These are phyloP conservation scores for Acacia acuminata DNA, from an alignment of 306 rosid species.

Conservation along the genomic window DNA sequence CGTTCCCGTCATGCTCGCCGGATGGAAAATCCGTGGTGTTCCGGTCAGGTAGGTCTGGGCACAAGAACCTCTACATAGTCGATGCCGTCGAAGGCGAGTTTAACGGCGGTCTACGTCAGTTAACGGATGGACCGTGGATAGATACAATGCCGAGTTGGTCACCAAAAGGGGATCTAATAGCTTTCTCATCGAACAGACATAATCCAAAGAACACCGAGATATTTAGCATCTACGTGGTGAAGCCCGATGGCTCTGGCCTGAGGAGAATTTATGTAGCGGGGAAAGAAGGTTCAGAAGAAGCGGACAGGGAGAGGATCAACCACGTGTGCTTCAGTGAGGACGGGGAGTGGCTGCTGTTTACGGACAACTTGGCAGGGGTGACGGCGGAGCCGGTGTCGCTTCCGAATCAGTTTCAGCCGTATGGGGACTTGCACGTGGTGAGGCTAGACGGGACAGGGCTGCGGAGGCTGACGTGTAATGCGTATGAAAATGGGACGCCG, in stretches of 20 bases:
- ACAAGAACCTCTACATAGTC: slow-evolving; percentile 69
- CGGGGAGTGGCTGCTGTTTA: slow-evolving; percentile 76
- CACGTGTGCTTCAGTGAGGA: slow-evolving; percentile 76
- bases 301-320: slow-evolving; percentile 68
- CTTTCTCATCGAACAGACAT: slow-evolving; percentile 80
- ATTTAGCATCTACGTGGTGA: slow-evolving; percentile 71
- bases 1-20: slow-evolving; percentile 79
- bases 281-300: slow-evolving; percentile 38
- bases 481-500: slow-evolving; percentile 82
- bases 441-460: slow-evolving; percentile 75
- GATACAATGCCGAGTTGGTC: slow-evolving; percentile 97
- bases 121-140: slow-evolving; percentile 77
- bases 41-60: slow-evolving; percentile 77
- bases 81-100: slow-evolving; percentile 73
- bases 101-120: slow-evolving; percentile 47
- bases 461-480: slow-evolving; percentile 82
- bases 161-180: slow-evolving; percentile 77
- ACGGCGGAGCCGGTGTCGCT: slow-evolving; percentile 68
- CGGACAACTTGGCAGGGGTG: slow-evolving; percentile 76
- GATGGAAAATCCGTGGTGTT: slow-evolving; percentile 75
- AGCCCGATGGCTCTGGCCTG: slow-evolving; percentile 64
- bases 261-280: slow-evolving; percentile 65
- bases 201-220: slow-evolving; percentile 38
- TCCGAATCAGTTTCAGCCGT: slow-evolving; percentile 94
- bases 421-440: slow-evolving; percentile 66